Base-by-base conservation (phyloP, 345 rosid species). In the Syzygium grande region DNA sequence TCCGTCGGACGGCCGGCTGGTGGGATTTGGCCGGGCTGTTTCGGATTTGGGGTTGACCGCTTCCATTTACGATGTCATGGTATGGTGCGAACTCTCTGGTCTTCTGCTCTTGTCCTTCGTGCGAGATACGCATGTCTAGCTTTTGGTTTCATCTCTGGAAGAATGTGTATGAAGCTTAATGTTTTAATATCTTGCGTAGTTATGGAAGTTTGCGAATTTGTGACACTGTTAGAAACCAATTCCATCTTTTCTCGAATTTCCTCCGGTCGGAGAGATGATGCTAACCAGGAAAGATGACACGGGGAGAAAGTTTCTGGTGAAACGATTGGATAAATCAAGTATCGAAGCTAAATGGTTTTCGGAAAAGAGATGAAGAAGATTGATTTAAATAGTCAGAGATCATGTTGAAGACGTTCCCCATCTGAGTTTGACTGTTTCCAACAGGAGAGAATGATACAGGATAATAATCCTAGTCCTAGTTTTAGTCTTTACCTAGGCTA, bases 11-110 rank as follows among this genome's bases (percentile, higher is more conserved):
- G 95, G 94, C 30, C 55, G 88, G 89, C 91, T 96, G 65, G 97
- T 97, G 84, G 99, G 98, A 43, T 95, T 97, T 54, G 98, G 98
- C 53, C 94, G 98, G 55, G 99, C 96, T 8, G 95, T 96, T 89
- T 95, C 99, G 87, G 99, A 97, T 89, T 16, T 86, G 55, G 95
- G 96, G 85, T 92, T 97, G 92, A 96, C 98, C 22, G 99, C 99
- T 85, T 94, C 99, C 84, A 92, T 97, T 63, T 89, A 93, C 52
- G 98, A 97, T 92, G 92, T 96, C 79, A 92, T 95, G 99, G 98
- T 95, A 89, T 41, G 30, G 49, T 65, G 55, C 9, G 78, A 27
- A 7, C 19, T 34, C 12, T 16, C 13, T 29, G 43, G 22, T 21
- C 54, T 30, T 84, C 52, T 51, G 25, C 29, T 65, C 8, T 41